Conservation (phyloP, 2,329 filamentous ascomycete genomes). For the Aspergillus felis region DNA sequence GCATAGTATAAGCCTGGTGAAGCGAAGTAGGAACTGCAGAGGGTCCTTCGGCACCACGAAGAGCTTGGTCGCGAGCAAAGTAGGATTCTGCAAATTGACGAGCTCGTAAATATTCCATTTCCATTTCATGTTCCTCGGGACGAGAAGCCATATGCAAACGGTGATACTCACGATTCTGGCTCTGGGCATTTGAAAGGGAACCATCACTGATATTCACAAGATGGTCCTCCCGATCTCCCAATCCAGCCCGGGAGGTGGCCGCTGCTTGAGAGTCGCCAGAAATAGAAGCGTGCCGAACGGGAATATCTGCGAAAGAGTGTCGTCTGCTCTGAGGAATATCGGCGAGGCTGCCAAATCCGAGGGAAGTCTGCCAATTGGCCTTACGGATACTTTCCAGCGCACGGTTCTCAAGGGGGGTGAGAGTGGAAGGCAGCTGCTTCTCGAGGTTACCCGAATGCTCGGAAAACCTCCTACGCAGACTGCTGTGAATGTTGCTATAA, state of each 20-base stretch:
- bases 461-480: conserved; percentile 40
- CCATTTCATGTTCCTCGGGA: conserved; percentile 27
- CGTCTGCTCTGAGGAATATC: conserved; percentile 49
- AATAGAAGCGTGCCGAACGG: conserved; percentile 45
- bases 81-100: conserved; percentile 42
- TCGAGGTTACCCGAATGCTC: conserved; percentile 42
- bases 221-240: conserved; percentile 35
- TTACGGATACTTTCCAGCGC: conserved; percentile 44
- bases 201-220: conserved; percentile 35
- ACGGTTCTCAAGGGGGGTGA: conserved; percentile 40
- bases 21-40: conserved; percentile 34
- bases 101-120: conserved; percentile 38
- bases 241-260: conserved; percentile 17
- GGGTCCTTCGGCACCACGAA: conserved; percentile 31
- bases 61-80: conserved; percentile 38
- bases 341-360: conserved; percentile 44
- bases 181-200: conserved; percentile 33
- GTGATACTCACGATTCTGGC: conserved; percentile 42
- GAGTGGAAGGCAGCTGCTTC: conserved; percentile 33
- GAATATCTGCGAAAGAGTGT: conserved; percentile 50
- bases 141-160: conserved; percentile 31
- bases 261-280: conserved; percentile 29
- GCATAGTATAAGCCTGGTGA: conserved; percentile 38
- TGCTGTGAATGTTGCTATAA: conserved; percentile 38
- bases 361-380: conserved; percentile 49